Conservation (phyloP, 805 yeast genomes). For the Yarrowia hollandica region DNA sequence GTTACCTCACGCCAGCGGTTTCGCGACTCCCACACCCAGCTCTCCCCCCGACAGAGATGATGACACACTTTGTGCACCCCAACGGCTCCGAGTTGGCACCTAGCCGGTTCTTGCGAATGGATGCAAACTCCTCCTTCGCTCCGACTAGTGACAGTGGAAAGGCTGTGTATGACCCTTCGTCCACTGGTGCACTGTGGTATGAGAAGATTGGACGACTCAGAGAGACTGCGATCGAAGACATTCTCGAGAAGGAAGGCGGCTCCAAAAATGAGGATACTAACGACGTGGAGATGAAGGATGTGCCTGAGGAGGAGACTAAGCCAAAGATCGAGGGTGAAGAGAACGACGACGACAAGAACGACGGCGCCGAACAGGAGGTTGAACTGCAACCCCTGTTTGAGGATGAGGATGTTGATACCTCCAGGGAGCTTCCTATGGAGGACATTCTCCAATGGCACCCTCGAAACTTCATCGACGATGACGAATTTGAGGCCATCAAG, state of each 20-base stretch:
- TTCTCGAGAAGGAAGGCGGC: constrained; percentile 31
- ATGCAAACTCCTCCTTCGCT: constrained; percentile 57
- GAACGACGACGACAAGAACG: constrained; percentile 30
- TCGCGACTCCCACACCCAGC: constrained; percentile 53
- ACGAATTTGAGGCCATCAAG: constrained; percentile 52
- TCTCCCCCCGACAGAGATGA: constrained; percentile 53
- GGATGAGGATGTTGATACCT: not conserved
- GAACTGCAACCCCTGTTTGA: constrained; percentile 6
- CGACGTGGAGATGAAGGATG: constrained; percentile 32
- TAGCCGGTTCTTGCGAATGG: constrained; percentile 62
- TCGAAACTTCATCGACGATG: constrained; percentile 50
- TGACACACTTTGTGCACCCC: constrained; percentile 44
- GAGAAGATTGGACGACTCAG: constrained; percentile 35
- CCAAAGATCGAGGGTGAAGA: constrained; percentile 33
- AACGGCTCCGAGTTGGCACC: constrained; percentile 53
- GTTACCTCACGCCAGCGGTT: constrained; percentile 49
- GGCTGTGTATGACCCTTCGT: constrained; percentile 50
- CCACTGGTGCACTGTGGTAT: constrained; percentile 41
- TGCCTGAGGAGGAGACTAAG: constrained; percentile 29
- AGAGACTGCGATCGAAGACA: not conserved
- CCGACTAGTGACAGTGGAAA: constrained; percentile 64
- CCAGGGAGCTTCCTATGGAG: constrained; percentile 31
- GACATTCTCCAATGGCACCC: constrained; percentile 55
- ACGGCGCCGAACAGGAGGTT: constrained; percentile 34
- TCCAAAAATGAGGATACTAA: constrained; percentile 29